A percentile compares a stretch with the other conserved stretches of the same genome.
Evolutionary conservation across 495 filamentous ascomycete species (phyloP).

Genomic region (Tuber borchii): DNA sequence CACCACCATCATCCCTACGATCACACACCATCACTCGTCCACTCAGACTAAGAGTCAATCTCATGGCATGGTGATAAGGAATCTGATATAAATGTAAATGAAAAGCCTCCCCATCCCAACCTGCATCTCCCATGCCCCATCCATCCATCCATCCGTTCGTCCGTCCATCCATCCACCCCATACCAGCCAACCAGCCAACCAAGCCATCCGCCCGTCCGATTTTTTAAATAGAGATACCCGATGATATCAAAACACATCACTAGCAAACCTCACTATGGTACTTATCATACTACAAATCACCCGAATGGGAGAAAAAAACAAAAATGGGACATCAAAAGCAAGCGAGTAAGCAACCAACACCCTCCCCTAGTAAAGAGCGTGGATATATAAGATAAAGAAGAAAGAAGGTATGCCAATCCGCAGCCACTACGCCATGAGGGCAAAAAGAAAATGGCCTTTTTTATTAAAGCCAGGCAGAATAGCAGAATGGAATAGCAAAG

Average conservation of each 20-base stretch:
- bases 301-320: neutral
- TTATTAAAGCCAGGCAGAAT: neutral
- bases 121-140: neutral
- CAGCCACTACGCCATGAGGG: neutral
- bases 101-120: neutral
- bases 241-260: slow-evolving; percentile 23
- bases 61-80: neutral
- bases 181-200: neutral
- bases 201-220: slow-evolving; percentile 13
- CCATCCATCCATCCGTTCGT: slow-evolving; percentile 1
- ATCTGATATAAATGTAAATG: neutral
- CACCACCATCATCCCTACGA: neutral
- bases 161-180: neutral
- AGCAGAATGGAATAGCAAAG: neutral
- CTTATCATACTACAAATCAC: slow-evolving; percentile 1
- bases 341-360: slow-evolving; percentile 27
- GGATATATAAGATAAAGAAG: slow-evolving; percentile 14
- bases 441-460: neutral
- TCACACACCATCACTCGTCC: neutral
- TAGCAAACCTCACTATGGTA: slow-evolving; percentile 20
- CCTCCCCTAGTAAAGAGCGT: slow-evolving; percentile 32
- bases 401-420: neutral
- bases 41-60: neutral
- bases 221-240: slow-evolving; percentile 23
- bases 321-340: slow-evolving; percentile 11